Evolutionary conservation across 495 filamentous ascomycete species (phyloP), one percentile per base, ranked within the genome.

Genomic region (Aspergillus egyptiacus): DNA sequence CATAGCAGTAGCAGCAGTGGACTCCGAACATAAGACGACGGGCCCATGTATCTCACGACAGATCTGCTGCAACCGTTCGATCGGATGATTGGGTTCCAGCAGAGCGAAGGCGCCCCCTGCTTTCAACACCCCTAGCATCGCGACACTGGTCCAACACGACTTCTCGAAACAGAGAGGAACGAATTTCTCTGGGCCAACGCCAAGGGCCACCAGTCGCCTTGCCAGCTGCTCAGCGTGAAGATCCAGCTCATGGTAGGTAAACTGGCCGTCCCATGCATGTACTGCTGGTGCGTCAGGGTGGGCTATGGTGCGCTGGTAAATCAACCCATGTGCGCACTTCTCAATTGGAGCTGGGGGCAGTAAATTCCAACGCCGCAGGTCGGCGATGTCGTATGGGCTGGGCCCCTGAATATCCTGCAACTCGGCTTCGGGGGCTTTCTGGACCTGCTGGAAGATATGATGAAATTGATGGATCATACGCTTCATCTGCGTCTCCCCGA

Each of bases 161-260:
- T 77, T 79, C 15, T 75, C 67, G 41, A 76, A 73, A 46, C 66
- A 74, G 8, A 74, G 37, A 6, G 66, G 64, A 24, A 77, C 63
- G 14, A 70, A 35, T 11, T 59, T 55, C 24, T 65, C 69, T 8
- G 63, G 52, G 8, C 58, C 56, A 35, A 41, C 68, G 45, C 52
- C 66, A 52, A 17, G 6, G 57, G 40, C 25, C 51, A 49, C 0
- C 6, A 53, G 11, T 63, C 63, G 17, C 71, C 39, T 19, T 7
- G 67, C 65, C 2, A 62, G 52, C 9, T 15, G 65, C 5, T 30
- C 20, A 7, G 67, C 53, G 15, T 68, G 46, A 0, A 49, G 31
- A 17, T 76, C 64, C 6, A 81, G 60, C 27, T 80, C 64, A n/a
- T 39, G 17, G 47, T 81, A 80, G 8, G 73, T 76, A 40, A 78